A percentile compares a stretch with the other conserved stretches of the same genome.
phyloP scores from a whole-genome alignment of 2,329 filamentous ascomycete species.

The Colletotrichum sp. region DNA sequence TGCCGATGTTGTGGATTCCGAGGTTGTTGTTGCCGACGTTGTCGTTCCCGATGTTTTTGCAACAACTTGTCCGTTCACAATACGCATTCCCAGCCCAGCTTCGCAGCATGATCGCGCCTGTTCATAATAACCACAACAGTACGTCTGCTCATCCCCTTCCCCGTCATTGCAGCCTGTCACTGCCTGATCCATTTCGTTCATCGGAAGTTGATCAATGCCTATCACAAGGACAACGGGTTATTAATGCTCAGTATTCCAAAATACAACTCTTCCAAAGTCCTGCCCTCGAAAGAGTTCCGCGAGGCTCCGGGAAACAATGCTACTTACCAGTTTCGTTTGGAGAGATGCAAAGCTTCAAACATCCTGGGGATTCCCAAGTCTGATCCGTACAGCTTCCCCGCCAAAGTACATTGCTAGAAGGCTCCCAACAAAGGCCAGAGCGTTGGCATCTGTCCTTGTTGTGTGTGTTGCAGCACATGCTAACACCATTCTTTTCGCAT shows the following conservation, averaged over 20 bases:
- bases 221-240: not conserved
- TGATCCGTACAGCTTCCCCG: conserved; percentile 26
- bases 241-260: not conserved
- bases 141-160: not conserved
- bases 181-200: not conserved
- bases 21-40: not conserved
- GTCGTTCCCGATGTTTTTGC: not conserved
- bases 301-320: not conserved
- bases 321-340: not conserved
- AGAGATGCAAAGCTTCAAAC: conserved; percentile 22
- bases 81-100: not conserved
- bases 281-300: not conserved
- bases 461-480: not conserved
- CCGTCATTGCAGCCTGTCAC: not conserved
- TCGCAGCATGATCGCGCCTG: not conserved
- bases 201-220: not conserved
- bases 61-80: not conserved
- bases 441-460: not conserved
- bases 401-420: not conserved
- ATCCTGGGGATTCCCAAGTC: conserved; percentile 23
- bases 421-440: not conserved
- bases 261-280: not conserved
- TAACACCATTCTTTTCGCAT: not conserved
- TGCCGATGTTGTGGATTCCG: not conserved
- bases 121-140: not conserved